Evolutionary conservation across 192 early-diverging fungal genomes (phyloP), one percentile per base, ranked within the genome.

Genomic region (Phlyctochytrium bullatum): DNA sequence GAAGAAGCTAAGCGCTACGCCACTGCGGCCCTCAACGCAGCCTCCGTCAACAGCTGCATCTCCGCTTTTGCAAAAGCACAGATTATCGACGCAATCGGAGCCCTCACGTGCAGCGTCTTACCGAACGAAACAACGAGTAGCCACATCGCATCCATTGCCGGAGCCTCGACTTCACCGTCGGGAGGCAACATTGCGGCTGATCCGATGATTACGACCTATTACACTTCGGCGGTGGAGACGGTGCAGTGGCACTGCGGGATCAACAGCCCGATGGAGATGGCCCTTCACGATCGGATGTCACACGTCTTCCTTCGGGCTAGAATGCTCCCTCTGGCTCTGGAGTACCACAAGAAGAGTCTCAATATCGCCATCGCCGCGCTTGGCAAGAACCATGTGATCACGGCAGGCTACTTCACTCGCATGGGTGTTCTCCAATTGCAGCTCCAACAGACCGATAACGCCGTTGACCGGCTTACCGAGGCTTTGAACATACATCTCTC

Each of bases 1-100:
- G 79, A 83, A 34, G 83, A 85, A 57, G 81, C 83, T 12, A 17
- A 71, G 52, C 59, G 79, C 53, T 83, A 85, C 62, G 83, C 75
- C 23, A 62, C 73, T 36, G 75, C 81, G 0, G 76, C 81, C 1
- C 24, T 78, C 29, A 69, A 59, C 20, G 74, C 78, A 12, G 66
- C 73, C 1, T 50, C 61, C 12, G 61, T 67, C n/a, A 80, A 83
- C 59, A 72, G 66, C n/a, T 72, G 69, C 17, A 40, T 78, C 2
- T 61, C 58, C 31, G 70, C 67, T 14, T 34, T 83, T 28, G 73
- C 78, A 2, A 64, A 66, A 36, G 82, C 74, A n/a, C 73, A 76
- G 52, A 40, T 76, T 0, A 62, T 83, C 16, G 73, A 78, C 56
- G 74, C 74, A 17, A 57, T 78, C 25, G 76, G 73, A n/a, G 66